Conservation (phyloP, 2,329 filamentous ascomycete genomes). For the Epichloe aotearoae region DNA sequence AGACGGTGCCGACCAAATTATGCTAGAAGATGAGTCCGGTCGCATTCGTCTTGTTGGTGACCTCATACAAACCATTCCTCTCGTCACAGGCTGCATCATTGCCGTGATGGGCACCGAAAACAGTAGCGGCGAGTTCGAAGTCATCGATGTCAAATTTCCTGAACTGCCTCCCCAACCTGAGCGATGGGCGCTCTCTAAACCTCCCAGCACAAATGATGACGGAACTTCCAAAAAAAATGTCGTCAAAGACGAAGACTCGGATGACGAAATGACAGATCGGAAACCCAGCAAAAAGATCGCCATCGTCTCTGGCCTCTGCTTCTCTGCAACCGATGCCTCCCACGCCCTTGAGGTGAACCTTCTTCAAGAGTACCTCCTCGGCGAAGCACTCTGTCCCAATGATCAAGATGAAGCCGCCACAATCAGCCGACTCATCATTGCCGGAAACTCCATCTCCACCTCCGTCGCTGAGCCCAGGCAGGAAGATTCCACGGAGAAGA, state of each 20-base stretch:
- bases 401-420: constrained; percentile 47
- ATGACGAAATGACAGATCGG: constrained; percentile 44
- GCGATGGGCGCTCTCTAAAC: constrained; percentile 60
- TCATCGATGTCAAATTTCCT: constrained; percentile 78
- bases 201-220: constrained; percentile 18
- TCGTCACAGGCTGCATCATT: constrained; percentile 88
- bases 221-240: constrained; percentile 20
- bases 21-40: constrained; percentile 93
- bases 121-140: constrained; percentile 78
- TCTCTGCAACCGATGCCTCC: constrained; percentile 59
- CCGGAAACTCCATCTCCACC: constrained; percentile 81
- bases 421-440: constrained; percentile 79
- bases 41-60: constrained; percentile 67
- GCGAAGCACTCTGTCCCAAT: constrained; percentile 54
- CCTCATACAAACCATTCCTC: constrained; percentile 49
- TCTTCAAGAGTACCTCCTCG: constrained; percentile 75
- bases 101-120: constrained; percentile 95
- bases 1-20: constrained; percentile 51
- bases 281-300: constrained; percentile 50
- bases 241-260: constrained; percentile 23
- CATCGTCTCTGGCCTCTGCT: constrained; percentile 75
- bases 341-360: constrained; percentile 66
- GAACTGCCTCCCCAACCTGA: constrained; percentile 72
- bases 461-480: constrained; percentile 21
- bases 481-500: constrained; percentile 32